Percentiles rank a stretch among this genome's conserved stretches.
phyloP scores from a whole-genome alignment of 78 protist species.

The Cavenderia fasciculata region DNA sequence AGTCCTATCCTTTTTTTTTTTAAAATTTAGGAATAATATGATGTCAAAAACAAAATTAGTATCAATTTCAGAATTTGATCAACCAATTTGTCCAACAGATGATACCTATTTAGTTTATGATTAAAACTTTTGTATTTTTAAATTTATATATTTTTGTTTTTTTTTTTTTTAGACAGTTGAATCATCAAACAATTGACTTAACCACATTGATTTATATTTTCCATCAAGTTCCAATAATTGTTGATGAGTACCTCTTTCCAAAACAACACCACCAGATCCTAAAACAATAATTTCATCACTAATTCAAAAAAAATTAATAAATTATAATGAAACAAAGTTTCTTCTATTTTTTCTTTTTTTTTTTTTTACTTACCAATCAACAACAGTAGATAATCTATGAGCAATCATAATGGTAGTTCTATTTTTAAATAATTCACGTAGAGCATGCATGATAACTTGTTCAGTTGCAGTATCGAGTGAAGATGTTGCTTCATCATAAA shows the following conservation, averaged over 20 bases:
- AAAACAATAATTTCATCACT: constrained; percentile 89
- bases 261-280: constrained; percentile 78
- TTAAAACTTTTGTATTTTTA: no score
- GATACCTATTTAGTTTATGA: background rate
- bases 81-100: background rate
- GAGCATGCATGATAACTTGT: constrained; percentile 82
- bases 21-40: background rate
- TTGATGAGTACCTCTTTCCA: constrained; percentile 92
- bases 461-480: constrained; percentile 95
- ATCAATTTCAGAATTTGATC: background rate
- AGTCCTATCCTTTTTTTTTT: no score
- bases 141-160: no score
- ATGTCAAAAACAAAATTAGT: background rate
- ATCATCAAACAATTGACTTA: constrained; percentile 38
- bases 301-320: no score
- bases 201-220: constrained; percentile 81
- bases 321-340: no score
- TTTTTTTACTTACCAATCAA: no score
- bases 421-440: constrained; percentile 61
- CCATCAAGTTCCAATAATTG: constrained; percentile 81
- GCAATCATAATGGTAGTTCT: constrained; percentile 89
- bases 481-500: constrained; percentile 93
- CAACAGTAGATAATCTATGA: constrained; percentile 89
- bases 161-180: no score
- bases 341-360: no score